Evolutionary conservation across 345 rosid species (phyloP), one percentile per base, ranked within the genome.

Genomic region (Citropsis articulata): DNA sequence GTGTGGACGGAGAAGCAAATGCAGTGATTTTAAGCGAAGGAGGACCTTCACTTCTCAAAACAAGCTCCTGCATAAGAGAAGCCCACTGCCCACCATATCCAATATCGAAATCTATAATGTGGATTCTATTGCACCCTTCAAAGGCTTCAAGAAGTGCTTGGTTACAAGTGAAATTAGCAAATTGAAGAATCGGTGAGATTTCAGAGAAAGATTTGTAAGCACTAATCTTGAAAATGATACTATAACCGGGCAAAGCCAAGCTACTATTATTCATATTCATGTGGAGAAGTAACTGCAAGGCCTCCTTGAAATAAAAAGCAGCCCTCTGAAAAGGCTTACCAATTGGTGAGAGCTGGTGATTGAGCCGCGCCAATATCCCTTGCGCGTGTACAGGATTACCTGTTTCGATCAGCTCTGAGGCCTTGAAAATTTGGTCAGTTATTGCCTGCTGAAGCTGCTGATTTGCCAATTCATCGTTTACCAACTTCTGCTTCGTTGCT

Each of bases 291-390:
- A 87, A 86, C 55, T 86, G 91, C 66, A 95, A 87, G 76, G 97
- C 93, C 86, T 93, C 96, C 76, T 87, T 79, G 85, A 93, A 87
- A 79, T 92, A 88, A 81, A 82, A 91, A 84, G 97, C 97, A 81
- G 91, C 92, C 92, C 97, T 85, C 4, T 81, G 83, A 80, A 91
- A 87, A 83, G 99, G 98, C 85, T 85, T 95, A 70, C 97, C 95
- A 2, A 83, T 59, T 42, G 87, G 91, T 72, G 87, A 90, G 91
- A 96, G 98, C 92, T 91, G 97, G 86, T 96, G 99, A 96, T 96
- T 96, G 98, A 96, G 99, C 98, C 99, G 99, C 98, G 99, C 99
- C 99, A 96, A 96, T 96, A 96, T 96, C 98, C 89, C 99, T 89
- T 94, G 98, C 92, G 99, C 99, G 97, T 84, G 98, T 84, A 82